Base-by-base conservation (phyloP, 208 protist genomes). In the Angomonas desouzai region DNA sequence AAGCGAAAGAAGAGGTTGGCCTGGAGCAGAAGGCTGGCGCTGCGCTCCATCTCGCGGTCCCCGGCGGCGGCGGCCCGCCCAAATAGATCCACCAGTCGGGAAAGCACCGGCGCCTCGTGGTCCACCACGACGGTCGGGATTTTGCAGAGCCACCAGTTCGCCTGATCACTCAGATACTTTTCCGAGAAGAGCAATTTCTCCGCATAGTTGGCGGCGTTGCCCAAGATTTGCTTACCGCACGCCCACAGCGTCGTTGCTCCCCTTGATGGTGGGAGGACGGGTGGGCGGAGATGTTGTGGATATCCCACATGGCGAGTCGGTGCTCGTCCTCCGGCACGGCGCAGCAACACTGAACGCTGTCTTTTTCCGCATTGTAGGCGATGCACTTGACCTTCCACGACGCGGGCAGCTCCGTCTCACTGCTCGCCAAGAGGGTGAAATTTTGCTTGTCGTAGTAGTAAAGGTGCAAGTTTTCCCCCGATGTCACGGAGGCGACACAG, bases 261-360 rank as follows among this genome's bases (percentile, higher is more conserved):
- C 45, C 62, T 55, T n/a, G n/a, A n/a, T n/a, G n/a, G 22, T 51
- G 47, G 29, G 57, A 30, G 64, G 79, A 66, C 25, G 61, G 53
- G 38, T 79, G 57, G 38, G 70, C 59, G 36, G 64, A 55, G 48
- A 76, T 66, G 25, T 74, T 57, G 61, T 83, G 83, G 56, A 91
- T 66, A 64, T 93, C 87, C 87, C 87, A 93, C 59, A 91, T 51
- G 6, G 81, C 38, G 32, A 89, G 51, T 51, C 77, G 74, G 32
- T 72, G 68, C 20, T 57, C 51, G 20, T 74, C 63, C 25, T 81
- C 76, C 32, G 48, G 49, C 4, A 68, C 48, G 2, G 70, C 64
- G 23, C 81, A 82, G 75, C 71, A 92, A 48, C 74, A 83, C 20
- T 82, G 60, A 38, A 79, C 68, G 10, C 82, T 87, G 43, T 80